These are phyloP conservation scores for Leptographium radiaticola DNA, from an alignment of 2,329 filamentous ascomycete species.

Conservation along the genomic window DNA sequence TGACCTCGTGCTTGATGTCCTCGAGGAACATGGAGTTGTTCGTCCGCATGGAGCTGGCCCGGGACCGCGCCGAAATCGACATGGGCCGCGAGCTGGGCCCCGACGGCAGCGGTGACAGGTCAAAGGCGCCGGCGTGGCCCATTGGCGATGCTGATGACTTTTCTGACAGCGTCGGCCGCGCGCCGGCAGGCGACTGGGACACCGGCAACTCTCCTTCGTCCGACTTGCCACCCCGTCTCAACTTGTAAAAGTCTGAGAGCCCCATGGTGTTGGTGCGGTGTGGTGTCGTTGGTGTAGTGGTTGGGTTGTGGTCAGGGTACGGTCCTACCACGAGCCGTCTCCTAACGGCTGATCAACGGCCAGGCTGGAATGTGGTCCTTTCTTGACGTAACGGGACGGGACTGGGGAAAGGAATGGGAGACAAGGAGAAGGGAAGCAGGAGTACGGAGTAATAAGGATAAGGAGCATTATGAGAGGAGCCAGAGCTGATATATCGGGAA, in stretches of 20 bases:
- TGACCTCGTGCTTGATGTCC: slow-evolving; percentile 68
- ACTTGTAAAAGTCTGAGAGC: slow-evolving; percentile 1
- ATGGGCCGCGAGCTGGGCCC: slow-evolving; percentile 36
- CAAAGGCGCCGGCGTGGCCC: neutral
- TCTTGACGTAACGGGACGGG: no score
- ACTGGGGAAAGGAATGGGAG: neutral
- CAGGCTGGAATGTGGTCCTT: no score
- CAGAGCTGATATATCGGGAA: no score
- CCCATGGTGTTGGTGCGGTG: neutral
- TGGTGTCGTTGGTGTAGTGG: no score
- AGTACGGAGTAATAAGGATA: neutral
- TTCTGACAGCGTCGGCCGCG: slow-evolving; percentile 18
- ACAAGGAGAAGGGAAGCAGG: neutral
- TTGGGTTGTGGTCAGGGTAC: no score
- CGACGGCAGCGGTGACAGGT: slow-evolving; percentile 3
- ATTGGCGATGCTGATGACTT: slow-evolving; percentile 15
- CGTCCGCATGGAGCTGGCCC: slow-evolving; percentile 20
- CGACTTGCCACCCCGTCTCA: neutral
- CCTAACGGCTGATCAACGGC: no score
- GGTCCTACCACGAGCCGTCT: no score
- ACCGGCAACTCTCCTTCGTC: neutral
- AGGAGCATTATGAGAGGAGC: no score
- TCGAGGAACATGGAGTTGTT: slow-evolving; percentile 46
- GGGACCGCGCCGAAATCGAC: slow-evolving; percentile 37
- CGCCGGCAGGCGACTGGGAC: no score